Conservation (phyloP, 2,329 filamentous ascomycete species). For the Penicillium expansum region DNA sequence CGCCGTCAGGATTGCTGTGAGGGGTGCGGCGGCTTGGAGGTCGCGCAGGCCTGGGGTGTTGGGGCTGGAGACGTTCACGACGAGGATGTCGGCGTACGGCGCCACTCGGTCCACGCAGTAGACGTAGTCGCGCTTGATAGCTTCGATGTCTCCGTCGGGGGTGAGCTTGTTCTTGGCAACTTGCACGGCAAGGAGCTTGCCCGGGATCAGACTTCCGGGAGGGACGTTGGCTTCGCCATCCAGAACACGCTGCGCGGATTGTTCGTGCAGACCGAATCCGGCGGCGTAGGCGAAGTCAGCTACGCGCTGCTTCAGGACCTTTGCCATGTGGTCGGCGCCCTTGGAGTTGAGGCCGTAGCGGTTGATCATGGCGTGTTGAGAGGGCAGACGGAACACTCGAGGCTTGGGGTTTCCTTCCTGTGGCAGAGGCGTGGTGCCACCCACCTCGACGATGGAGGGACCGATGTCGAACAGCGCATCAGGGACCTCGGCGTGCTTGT, state of each 20-base stretch:
- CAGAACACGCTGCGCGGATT: constrained; percentile 68
- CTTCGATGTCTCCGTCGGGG: constrained; percentile 76
- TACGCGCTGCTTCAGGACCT: constrained; percentile 72
- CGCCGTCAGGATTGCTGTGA: constrained; percentile 75
- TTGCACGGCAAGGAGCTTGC: constrained; percentile 82
- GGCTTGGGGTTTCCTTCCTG: constrained; percentile 86
- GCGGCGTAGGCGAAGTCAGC: constrained; percentile 69
- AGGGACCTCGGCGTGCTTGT: constrained; percentile 89
- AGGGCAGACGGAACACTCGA: constrained; percentile 80
- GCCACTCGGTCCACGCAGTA: constrained; percentile 81
- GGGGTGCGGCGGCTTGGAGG: constrained; percentile 77
- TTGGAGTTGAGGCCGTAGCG: constrained; percentile 92
- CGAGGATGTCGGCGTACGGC: constrained; percentile 89
- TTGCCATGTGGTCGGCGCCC: constrained; percentile 83
- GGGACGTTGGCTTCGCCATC: constrained; percentile 74
- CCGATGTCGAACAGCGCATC: constrained; percentile 81
- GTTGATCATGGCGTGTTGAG: constrained; percentile 86
- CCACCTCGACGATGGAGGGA: constrained; percentile 84
- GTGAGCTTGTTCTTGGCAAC: constrained; percentile 97
- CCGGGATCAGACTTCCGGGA: constrained; percentile 73
- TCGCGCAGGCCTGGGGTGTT: constrained; percentile 91
- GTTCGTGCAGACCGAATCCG: constrained; percentile 62
- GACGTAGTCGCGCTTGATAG: constrained; percentile 77
- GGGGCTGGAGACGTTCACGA: constrained; percentile 95
- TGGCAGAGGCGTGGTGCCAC: constrained; percentile 81